Conservation (phyloP, 768 basidiomycete genomes). For the Pulveroboletus sp. region DNA sequence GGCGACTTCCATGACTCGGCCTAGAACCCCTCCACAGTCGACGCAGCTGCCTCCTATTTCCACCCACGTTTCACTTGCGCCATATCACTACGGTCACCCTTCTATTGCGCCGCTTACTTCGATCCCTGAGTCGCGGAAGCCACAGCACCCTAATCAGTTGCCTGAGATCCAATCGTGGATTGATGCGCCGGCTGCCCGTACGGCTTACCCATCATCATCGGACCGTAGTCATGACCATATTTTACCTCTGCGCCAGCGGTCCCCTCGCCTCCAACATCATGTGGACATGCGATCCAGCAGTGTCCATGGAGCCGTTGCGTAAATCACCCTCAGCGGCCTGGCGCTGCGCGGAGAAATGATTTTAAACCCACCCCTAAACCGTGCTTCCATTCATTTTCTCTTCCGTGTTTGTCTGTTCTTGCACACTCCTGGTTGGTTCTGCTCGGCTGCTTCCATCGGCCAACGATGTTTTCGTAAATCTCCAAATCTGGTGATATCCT, state of each 20-base stretch:
- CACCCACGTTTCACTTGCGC: conserved; percentile 38
- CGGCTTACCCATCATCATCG: conserved; percentile 26
- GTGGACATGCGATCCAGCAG: conserved; percentile 30
- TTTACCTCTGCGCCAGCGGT: conserved; percentile 31
- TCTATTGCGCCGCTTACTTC: conserved; percentile 45
- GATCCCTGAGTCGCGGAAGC: conserved; percentile 33
- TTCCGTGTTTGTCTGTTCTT: conserved; percentile 17
- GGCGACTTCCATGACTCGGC: conserved; percentile 44
- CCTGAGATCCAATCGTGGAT: conserved; percentile 50
- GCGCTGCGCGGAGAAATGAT: conserved; percentile 14
- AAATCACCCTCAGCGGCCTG: conserved; percentile 15
- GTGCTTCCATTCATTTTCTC: conserved; percentile 9
- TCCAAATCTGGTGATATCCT: conserved; percentile 16
- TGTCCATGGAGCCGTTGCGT: conserved; percentile 31
- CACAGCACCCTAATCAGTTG: conserved; percentile 36
- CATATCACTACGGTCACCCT: conserved; percentile 51
- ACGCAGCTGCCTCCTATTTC: conserved; percentile 45
- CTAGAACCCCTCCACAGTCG: conserved; percentile 48
- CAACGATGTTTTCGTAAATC: conserved; percentile 18
- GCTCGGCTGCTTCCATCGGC: conserved; percentile 5
- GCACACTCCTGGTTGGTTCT: conserved; percentile 20
- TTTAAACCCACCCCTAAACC: not conserved
- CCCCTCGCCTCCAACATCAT: conserved; percentile 32
- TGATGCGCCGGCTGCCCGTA: conserved; percentile 30
- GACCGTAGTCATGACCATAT: conserved; percentile 31